Percentiles rank a stretch among this genome's conserved stretches.
Conservation (phyloP, 148 eudicot species). For the Chenopodium berlandieri region DNA sequence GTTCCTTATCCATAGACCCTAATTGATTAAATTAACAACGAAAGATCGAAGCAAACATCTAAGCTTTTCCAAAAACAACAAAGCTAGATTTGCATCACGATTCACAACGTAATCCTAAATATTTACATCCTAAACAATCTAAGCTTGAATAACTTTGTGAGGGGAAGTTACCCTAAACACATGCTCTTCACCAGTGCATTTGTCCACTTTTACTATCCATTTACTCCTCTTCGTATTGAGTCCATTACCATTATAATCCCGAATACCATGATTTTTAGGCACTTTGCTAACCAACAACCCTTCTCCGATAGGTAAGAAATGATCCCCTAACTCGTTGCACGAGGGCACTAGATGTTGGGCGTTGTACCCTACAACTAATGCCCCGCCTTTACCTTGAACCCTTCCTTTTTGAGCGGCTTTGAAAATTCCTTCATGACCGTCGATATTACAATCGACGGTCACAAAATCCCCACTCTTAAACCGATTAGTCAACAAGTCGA, state of each 20-base stretch:
- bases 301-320: conserved; percentile 40
- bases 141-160: conserved; percentile 23
- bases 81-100: conserved; percentile 31
- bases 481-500: conserved; percentile 8
- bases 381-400: not conserved
- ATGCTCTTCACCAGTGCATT: conserved; percentile 46
- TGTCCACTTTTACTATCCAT: conserved; percentile 45
- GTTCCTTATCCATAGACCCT: not conserved
- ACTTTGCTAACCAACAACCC: conserved; percentile 30
- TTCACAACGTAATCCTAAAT: not conserved
- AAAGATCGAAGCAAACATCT: conserved; percentile 17
- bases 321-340: conserved; percentile 27
- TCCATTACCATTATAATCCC: conserved; percentile 5
- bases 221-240: conserved; percentile 27
- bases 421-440: conserved; percentile 6
- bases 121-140: conserved; percentile 12
- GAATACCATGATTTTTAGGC: conserved; percentile 8
- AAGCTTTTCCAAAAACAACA: conserved; percentile 29
- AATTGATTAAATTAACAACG: not conserved
- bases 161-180: conserved; percentile 38
- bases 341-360: conserved; percentile 27
- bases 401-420: conserved; percentile 1
- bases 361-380: conserved; percentile 36
- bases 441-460: conserved; percentile 29
- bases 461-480: conserved; percentile 32